Conservation (phyloP, 768 basidiomycete genomes). For the Lenzites betulinus region DNA sequence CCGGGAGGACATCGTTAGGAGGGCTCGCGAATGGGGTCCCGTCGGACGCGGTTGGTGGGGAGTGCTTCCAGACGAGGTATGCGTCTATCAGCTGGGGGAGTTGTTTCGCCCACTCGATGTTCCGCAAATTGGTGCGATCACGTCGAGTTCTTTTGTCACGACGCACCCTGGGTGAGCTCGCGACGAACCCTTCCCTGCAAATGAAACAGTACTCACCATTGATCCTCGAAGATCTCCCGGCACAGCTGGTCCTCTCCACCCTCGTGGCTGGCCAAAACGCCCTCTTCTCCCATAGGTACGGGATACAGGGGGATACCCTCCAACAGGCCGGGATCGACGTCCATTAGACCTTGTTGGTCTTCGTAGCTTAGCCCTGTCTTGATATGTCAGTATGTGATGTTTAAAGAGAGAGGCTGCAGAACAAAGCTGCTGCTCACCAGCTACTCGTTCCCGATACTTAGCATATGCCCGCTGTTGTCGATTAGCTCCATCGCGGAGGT, state of each 20-base stretch:
- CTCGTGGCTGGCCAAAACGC: not conserved
- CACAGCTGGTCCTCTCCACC: not conserved
- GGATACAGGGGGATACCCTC: not conserved
- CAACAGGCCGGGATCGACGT: not conserved
- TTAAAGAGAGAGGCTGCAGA: too few relatives aligned
- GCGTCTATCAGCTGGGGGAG: too few relatives aligned
- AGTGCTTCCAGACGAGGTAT: too few relatives aligned
- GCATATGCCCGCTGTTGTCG: not conserved
- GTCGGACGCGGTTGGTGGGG: too few relatives aligned
- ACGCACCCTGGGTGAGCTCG: not conserved
- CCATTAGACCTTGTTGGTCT: not conserved
- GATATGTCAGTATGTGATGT: not conserved
- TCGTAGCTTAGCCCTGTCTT: not conserved
- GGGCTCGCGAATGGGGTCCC: too few relatives aligned
- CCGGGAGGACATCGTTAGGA: too few relatives aligned
- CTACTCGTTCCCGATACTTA: not conserved
- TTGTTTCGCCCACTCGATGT: too few relatives aligned
- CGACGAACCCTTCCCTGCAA: not conserved
- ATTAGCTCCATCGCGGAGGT: not conserved
- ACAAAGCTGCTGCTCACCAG: not conserved
- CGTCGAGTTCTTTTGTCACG: not conserved
- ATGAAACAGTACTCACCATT: not conserved
- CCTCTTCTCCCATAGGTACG: not conserved
- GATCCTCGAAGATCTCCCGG: not conserved
- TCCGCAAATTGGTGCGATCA: too few relatives aligned